Evolutionary conservation across 2,329 filamentous ascomycete species (phyloP).

Genomic region (Thyridium curvatum): DNA sequence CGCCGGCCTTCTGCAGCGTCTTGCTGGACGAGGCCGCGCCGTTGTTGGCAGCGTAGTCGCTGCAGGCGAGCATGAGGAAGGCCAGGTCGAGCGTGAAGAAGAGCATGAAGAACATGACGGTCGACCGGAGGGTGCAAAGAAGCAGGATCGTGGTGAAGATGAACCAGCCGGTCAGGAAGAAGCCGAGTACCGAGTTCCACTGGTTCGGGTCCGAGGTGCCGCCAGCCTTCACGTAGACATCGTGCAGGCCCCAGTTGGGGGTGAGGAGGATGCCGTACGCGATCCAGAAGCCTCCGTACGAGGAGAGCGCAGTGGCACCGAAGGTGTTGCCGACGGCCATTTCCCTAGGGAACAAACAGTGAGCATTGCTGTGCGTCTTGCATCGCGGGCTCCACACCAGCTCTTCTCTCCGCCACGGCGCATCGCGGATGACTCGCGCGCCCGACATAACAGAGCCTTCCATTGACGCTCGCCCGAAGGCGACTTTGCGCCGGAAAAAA

Average conservation of each 20-base stretch:
- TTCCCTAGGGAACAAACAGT: slow-evolving; percentile 50
- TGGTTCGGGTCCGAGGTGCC: slow-evolving; percentile 28
- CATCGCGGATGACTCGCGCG: not conserved
- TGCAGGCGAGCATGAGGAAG: slow-evolving; percentile 66
- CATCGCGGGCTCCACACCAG: not conserved
- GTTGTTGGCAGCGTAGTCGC: slow-evolving; percentile 51
- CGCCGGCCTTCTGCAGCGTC: slow-evolving; percentile 62
- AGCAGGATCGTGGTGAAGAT: slow-evolving; percentile 75
- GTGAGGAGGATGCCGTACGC: slow-evolving; percentile 67
- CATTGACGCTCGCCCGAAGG: too few species aligned
- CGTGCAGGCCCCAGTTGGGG: slow-evolving; percentile 48
- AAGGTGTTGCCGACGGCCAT: slow-evolving; percentile 86
- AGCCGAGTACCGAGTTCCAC: slow-evolving; percentile 57
- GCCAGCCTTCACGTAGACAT: slow-evolving; percentile 31
- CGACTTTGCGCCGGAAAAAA: not conserved
- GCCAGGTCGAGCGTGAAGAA: slow-evolving; percentile 73
- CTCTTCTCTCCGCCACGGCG: not conserved
- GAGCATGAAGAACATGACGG: slow-evolving; percentile 69
- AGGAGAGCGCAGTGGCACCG: slow-evolving; percentile 73
- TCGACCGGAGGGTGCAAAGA: slow-evolving; percentile 69
- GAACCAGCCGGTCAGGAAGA: slow-evolving; percentile 77
- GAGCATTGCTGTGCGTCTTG: not conserved
- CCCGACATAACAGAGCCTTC: too few species aligned
- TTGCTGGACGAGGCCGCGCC: slow-evolving; percentile 36
- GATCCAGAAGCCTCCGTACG: slow-evolving; percentile 82